Conservation (phyloP, 768 basidiomycete genomes). For the Ephemerocybe angulata region DNA sequence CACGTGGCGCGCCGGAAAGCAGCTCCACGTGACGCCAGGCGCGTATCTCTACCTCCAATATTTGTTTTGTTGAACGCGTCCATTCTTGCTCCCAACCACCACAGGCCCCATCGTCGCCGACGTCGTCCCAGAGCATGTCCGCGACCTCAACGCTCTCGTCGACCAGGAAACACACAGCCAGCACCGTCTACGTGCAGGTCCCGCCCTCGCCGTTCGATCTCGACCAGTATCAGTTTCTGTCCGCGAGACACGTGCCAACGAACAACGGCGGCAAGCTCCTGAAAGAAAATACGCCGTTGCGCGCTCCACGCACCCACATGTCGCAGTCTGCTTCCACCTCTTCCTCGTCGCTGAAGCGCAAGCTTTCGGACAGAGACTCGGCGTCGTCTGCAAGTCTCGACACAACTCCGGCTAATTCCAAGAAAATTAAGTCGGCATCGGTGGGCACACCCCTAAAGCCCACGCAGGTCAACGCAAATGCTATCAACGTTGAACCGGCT, state of each 20-base stretch:
- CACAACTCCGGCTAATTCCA: conserved; percentile 18
- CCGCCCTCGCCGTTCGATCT: conserved; percentile 44
- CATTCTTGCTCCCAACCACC: conserved; percentile 18
- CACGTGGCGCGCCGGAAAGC: conserved; percentile 1
- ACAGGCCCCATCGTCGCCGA: conserved; percentile 16
- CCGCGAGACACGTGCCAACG: conserved; percentile 23
- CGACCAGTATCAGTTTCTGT: conserved; percentile 20
- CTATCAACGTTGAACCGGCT: conserved; percentile 12
- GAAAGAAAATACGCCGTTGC: conserved; percentile 47
- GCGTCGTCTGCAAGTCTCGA: conserved; percentile 7
- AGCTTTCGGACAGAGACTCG: conserved; percentile 34
- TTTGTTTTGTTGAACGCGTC: conserved; percentile 18
- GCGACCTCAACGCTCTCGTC: conserved; percentile 13
- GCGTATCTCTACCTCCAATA: conserved; percentile 22
- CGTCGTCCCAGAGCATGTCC: conserved; percentile 27
- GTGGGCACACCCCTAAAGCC: conserved; percentile 19
- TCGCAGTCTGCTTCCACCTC: conserved; percentile 13
- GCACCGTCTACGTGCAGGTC: conserved; percentile 54
- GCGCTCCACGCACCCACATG: conserved; percentile 18
- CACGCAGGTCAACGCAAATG: conserved; percentile 12
- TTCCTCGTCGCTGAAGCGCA: conserved; percentile 46
- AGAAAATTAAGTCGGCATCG: conserved; percentile 30
- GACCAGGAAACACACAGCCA: conserved; percentile 1
- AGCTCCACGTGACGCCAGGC: conserved; percentile 29
- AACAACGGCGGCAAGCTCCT: conserved; percentile 20